A percentile compares a stretch with the other conserved stretches of the same genome.
Conservation (phyloP, 305 asterid genomes). For the Fraxinus angustifolia region DNA sequence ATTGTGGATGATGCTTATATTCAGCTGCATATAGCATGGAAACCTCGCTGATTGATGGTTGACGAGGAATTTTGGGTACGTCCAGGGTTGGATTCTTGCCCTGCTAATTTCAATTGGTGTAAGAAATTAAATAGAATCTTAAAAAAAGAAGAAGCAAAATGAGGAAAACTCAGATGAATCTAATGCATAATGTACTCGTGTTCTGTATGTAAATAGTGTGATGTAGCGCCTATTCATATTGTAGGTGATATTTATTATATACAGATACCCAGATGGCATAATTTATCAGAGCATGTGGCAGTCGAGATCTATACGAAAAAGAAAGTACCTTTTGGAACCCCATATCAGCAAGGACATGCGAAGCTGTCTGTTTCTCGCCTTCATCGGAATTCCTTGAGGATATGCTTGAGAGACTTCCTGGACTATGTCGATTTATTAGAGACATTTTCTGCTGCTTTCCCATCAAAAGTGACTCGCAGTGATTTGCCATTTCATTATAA, state of each 20-base stretch:
- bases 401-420: slow-evolving; percentile 45
- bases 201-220: background rate
- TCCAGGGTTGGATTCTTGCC: slow-evolving; percentile 43
- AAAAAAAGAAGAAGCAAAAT: background rate
- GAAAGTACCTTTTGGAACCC: slow-evolving; percentile 35
- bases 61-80: slow-evolving; percentile 24
- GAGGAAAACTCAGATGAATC: background rate
- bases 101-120: slow-evolving; percentile 34
- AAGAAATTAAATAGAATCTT: background rate
- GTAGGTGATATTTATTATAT: background rate
- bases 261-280: background rate
- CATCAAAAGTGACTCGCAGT: slow-evolving; percentile 67
- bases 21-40: slow-evolving; percentile 45
- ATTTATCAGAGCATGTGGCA: background rate
- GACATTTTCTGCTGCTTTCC: slow-evolving; percentile 93
- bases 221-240: background rate
- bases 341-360: slow-evolving; percentile 25
- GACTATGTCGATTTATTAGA: slow-evolving; percentile 53
- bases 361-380: slow-evolving; percentile 27
- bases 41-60: slow-evolving; percentile 23
- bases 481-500: slow-evolving; percentile 79
- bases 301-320: background rate
- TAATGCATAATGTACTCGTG: background rate
- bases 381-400: slow-evolving; percentile 43
- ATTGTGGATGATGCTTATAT: slow-evolving; percentile 45